Base-by-base conservation (phyloP, 164 flowering plant genomes). In the Protea cynaroides region DNA sequence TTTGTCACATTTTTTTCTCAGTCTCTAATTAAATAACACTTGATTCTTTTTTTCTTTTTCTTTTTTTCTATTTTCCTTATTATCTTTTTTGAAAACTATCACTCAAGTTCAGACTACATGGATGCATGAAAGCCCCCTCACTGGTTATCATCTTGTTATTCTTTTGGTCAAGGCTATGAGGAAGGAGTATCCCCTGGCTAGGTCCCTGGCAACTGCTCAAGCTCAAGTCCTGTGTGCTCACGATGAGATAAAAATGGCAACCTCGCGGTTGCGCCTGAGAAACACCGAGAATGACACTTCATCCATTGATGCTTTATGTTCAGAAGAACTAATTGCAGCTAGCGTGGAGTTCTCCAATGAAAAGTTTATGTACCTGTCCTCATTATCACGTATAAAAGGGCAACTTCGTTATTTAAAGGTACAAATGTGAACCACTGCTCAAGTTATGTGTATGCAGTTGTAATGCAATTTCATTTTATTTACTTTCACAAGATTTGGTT, bases 241-340 rank as follows among this genome's bases (percentile, higher is more conserved):
- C 80, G 97, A 89, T 81, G 98, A 94, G 78, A 80, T 94, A 54
- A 89, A 80, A 73, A 89, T 89, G 96, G 91, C 98, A 65, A 85
- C 88, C 34, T 83, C 95, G 49, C 80, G 98, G 44, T 70, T 90
- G 69, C 88, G 84, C 65, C 75, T 92, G 47, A 84, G 74, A 71
- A 87, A 82, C 67, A 58, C 71, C 57, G 85, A 85, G 38, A 71
- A 82, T 66, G 94, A 90, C 54, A 77, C 64, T 46, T 79, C 89
- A 58, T 25, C 65, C 50, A 37, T 87, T 38, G 86, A 86, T 82
- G 88, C 88, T 56, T 69, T 89, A 49, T 76, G 81, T 68, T 38
- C 69, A 34, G 83, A 79, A 73, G 90, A 91, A 68, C 56, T 91
- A 66, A 81, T 78, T 58, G 58, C 78, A 60, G 86, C 85, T 54